Evolutionary conservation across 495 filamentous ascomycete species (phyloP), one percentile per base, ranked within the genome.

Genomic region (Trichoderma asperelloides): DNA sequence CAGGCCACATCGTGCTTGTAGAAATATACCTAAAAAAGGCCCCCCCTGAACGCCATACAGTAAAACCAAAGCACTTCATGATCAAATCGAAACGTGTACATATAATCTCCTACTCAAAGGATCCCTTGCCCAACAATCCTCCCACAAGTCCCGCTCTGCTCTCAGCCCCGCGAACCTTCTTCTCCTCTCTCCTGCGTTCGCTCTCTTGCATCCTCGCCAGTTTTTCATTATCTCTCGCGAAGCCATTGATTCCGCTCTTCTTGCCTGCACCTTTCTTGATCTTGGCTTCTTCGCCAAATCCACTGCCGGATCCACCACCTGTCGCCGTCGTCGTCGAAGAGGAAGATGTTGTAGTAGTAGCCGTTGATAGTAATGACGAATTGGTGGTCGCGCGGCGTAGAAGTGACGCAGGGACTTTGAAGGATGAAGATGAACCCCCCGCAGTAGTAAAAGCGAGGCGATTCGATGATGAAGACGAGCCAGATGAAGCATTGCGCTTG

Each of bases 301-400:
- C 67, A 16, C 55, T 60, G 41, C 73, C 70, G 16, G 76, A 77
- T 5, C 76, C 81, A 4, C 76, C 74, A 75, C 25, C 72, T 69
- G 33, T 76, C 73, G 55, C 82, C 27, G 69, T 73, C 70, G 67
- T 76, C 57, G 80, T 70, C n/a, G 73, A 75, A 18, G 74, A 76
- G 16, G 71, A 68, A 28, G 72, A 69, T 1, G 69, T 69, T 9
- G 65, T 66, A 30, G 69, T 69, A 11, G 65, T 66, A 30, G 63
- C 72, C 12, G 78, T 75, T 2, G 70, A 71, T 12, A 77, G 76
- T 37, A 79, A 69, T 16, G 78, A 70, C 78, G 72, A 87, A 67
- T 86, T 88, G 0, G 89, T 89, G 0, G 90, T 94, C 1, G 90
- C 87, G 18, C 89, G 86, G 25, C 92, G 87, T 12, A 97, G 82